Evolutionary conservation across 108 stramenopile genomes (phyloP).

Genomic region (Cyclostephanos invisitatus): DNA sequence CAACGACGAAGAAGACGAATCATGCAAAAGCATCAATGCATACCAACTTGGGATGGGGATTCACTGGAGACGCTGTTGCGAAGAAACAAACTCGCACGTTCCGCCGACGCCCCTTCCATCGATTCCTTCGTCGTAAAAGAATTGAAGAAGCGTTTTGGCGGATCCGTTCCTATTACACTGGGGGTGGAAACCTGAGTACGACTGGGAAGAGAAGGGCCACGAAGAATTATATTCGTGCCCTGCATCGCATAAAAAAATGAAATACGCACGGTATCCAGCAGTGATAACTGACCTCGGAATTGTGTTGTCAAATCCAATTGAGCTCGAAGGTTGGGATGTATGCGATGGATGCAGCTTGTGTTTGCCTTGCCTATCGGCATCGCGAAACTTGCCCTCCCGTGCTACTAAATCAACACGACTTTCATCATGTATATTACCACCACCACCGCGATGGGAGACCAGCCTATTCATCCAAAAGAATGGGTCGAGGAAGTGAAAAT

Average conservation of each 20-base stretch:
- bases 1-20: background rate
- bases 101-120: background rate
- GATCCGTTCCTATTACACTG: background rate
- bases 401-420: too few relatives aligned
- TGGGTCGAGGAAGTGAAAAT: constrained; percentile 42
- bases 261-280: too few relatives aligned
- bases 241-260: too few relatives aligned
- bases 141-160: constrained; percentile 1
- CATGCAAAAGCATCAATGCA: background rate
- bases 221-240: too few relatives aligned
- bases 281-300: too few relatives aligned
- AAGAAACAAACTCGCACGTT: background rate
- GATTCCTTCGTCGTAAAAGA: background rate
- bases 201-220: too few relatives aligned
- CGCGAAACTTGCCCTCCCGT: too few relatives aligned
- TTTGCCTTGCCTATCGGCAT: too few relatives aligned
- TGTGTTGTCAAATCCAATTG: too few relatives aligned
- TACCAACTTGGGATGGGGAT: constrained; percentile 39
- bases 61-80: constrained; percentile 12
- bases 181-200: background rate
- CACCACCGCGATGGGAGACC: background rate
- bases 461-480: constrained; percentile 9
- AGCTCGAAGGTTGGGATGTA: too few relatives aligned
- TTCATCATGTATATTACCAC: background rate
- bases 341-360: too few relatives aligned